phyloP scores from a whole-genome alignment of 441 rosid genomes.

The Daphne laureola region DNA sequence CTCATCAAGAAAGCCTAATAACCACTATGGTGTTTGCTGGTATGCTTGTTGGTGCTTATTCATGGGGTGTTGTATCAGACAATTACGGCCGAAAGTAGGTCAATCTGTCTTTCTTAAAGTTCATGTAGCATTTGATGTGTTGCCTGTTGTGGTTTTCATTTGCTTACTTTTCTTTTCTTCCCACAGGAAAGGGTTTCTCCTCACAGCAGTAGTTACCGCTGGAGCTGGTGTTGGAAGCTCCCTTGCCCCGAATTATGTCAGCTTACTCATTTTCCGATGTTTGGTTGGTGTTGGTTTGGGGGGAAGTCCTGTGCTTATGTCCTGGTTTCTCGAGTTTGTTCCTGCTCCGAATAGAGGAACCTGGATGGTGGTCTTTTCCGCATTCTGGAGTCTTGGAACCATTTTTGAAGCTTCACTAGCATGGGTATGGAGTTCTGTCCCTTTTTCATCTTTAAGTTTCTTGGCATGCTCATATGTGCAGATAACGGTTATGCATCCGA shows the following conservation, averaged over 20 bases:
- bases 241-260: conserved; percentile 50
- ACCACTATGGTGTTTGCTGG: conserved; percentile 77
- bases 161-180: conserved; percentile 15
- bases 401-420: conserved; percentile 70
- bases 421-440: conserved; percentile 47
- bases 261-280: conserved; percentile 46
- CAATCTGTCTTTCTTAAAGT: background rate
- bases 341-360: conserved; percentile 77
- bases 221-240: conserved; percentile 69
- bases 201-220: conserved; percentile 61
- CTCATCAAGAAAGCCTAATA: conserved; percentile 58
- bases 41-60: conserved; percentile 77
- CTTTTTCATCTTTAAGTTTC: background rate
- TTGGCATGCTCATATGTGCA: background rate
- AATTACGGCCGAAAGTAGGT: conserved; percentile 65
- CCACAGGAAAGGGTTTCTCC: conserved; percentile 73
- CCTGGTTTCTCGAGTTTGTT: conserved; percentile 86
- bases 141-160: conserved; percentile 1
- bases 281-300: conserved; percentile 84
- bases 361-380: conserved; percentile 80
- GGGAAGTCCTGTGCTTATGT: conserved; percentile 74
- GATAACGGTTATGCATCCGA: no score
- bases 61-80: conserved; percentile 86
- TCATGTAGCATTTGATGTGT: no score
- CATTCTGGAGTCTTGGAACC: conserved; percentile 76